A percentile compares a stretch with the other conserved stretches of the same genome.
Conservation (phyloP, 2,329 filamentous ascomycete species). For the Alternaria ventricosa region DNA sequence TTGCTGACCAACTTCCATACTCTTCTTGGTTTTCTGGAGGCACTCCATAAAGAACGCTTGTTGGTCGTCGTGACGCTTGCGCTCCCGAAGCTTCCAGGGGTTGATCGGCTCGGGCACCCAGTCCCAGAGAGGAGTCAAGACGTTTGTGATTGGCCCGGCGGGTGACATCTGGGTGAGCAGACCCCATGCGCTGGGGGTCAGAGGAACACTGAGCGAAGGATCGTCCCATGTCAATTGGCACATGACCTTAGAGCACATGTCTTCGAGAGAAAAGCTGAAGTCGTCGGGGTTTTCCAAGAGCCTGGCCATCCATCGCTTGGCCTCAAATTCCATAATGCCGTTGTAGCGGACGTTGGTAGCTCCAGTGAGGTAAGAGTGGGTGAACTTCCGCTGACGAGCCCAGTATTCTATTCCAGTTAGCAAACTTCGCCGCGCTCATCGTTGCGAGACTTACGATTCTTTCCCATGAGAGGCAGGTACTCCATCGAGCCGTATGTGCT, state of each 20-base stretch:
- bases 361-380: conserved; percentile 59
- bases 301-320: conserved; percentile 60
- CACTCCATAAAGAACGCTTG: conserved; percentile 61
- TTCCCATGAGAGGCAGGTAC: conserved; percentile 63
- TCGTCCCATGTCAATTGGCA: conserved; percentile 63
- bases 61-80: conserved; percentile 61
- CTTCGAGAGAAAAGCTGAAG: conserved; percentile 60
- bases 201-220: conserved; percentile 55
- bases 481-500: conserved; percentile 63
- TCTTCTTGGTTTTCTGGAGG: conserved; percentile 46
- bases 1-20: conserved; percentile 43
- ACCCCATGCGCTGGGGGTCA: conserved; percentile 62
- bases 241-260: conserved; percentile 66
- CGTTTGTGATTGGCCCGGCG: conserved; percentile 64
- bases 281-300: conserved; percentile 59
- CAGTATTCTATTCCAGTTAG: conserved; percentile 55
- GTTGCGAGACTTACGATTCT: conserved; percentile 55
- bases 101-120: conserved; percentile 57
- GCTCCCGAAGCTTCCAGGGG: conserved; percentile 62
- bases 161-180: conserved; percentile 65
- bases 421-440: background rate
- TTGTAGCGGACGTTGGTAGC: conserved; percentile 54
- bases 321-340: conserved; percentile 60
- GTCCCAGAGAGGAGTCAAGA: conserved; percentile 62
- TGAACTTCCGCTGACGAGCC: conserved; percentile 61